These are phyloP conservation scores for Mesembryanthemum crystallinum DNA, from an alignment of 148 eudicot genomes.

Conservation along the genomic window DNA sequence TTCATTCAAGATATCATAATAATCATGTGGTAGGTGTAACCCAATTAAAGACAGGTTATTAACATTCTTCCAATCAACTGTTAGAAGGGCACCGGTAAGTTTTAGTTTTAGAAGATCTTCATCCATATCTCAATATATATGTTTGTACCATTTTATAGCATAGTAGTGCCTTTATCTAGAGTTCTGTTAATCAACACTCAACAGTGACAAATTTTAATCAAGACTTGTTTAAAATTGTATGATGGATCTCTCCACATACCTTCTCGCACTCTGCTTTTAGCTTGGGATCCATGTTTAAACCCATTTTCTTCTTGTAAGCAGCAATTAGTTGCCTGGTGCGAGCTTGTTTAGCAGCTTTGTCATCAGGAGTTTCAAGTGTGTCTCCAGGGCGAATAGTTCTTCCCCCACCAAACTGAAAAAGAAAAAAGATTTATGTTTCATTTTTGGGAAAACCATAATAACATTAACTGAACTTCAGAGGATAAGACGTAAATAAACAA, in stretches of 20 bases:
- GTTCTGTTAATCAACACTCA: not conserved
- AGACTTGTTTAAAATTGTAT: not conserved
- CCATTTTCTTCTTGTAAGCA: conserved; percentile 55
- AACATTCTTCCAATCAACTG: not conserved
- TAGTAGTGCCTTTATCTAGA: not conserved
- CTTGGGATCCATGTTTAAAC: conserved; percentile 67
- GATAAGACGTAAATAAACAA: not conserved
- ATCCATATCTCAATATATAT: not conserved
- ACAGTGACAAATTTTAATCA: not conserved
- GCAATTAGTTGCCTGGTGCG: conserved; percentile 67
- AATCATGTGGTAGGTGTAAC: not conserved
- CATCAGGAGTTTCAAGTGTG: conserved; percentile 66
- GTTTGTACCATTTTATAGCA: not conserved
- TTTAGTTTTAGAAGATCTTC: not conserved
- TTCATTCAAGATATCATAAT: not conserved
- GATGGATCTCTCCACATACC: conserved; percentile 39
- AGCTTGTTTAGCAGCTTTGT: conserved; percentile 67
- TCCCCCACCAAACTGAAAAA: conserved; percentile 82
- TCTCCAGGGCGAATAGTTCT: conserved; percentile 82
- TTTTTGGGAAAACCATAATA: conserved; percentile 3
- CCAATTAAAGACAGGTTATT: not conserved
- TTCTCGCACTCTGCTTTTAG: conserved; percentile 68
- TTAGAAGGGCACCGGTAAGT: conserved; percentile 1
- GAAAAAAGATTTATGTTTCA: conserved; percentile 11
- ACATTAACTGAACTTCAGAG: not conserved